These are phyloP conservation scores for Acrocalymma vagum DNA, from an alignment of 2,329 filamentous ascomycete genomes.

Conservation along the genomic window DNA sequence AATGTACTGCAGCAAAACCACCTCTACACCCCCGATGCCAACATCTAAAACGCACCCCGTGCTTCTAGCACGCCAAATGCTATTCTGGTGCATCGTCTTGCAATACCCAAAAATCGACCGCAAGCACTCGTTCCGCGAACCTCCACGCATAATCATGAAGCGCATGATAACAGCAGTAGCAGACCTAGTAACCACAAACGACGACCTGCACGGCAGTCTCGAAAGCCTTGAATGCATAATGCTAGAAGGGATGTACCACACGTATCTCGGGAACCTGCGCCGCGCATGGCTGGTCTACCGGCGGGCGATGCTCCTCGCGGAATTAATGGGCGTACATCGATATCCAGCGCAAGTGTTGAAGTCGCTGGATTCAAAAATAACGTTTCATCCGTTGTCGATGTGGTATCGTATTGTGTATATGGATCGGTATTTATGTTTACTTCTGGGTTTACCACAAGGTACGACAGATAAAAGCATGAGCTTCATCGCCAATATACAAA, in stretches of 20 bases:
- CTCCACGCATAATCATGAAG: conserved; percentile 28
- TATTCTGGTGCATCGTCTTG: conserved; percentile 38
- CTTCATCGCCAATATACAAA: conserved; percentile 6
- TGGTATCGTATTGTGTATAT: conserved; percentile 51
- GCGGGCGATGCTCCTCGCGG: conserved; percentile 50
- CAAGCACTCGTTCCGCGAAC: conserved; percentile 23
- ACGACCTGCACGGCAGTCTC: conserved; percentile 45
- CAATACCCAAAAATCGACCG: conserved; percentile 25
- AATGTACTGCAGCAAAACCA: conserved; percentile 46
- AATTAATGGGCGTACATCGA: conserved; percentile 53
- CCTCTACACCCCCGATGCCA: too few species aligned
- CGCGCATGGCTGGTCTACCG: conserved; percentile 49
- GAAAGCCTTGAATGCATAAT: conserved; percentile 55
- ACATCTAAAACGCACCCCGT: conserved; percentile 32
- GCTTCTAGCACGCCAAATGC: conserved; percentile 42
- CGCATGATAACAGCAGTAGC: conserved; percentile 38
- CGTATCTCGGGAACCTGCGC: conserved; percentile 52
- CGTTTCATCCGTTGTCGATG: conserved; percentile 33
- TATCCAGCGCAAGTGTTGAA: conserved; percentile 7
- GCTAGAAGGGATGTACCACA: conserved; percentile 50
- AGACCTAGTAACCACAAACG: conserved; percentile 43
- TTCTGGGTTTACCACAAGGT: conserved; percentile 52
- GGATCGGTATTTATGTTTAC: conserved; percentile 51
- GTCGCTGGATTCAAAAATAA: conserved; percentile 7
- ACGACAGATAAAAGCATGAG: conserved; percentile 29